Percentiles rank a stretch among this genome's conserved stretches.
phyloP scores from a whole-genome alignment of 495 filamentous ascomycete genomes.

The Mytilinidion resinicola region DNA sequence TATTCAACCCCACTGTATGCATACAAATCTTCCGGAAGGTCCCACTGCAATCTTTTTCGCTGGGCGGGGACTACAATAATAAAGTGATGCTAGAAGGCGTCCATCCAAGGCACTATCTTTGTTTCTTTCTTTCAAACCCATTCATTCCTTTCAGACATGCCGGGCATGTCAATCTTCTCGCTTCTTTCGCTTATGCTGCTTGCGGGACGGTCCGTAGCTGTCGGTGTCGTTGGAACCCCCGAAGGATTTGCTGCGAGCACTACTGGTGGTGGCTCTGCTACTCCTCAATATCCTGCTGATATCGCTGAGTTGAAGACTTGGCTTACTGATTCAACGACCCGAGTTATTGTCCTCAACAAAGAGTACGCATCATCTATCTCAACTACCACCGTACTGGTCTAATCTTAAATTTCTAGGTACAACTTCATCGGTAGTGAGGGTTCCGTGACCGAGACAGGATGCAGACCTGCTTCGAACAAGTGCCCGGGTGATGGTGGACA shows the following conservation, averaged over 20 bases:
- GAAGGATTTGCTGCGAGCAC: conserved; percentile 45
- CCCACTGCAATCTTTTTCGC: too few species aligned
- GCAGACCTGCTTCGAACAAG: conserved; percentile 17
- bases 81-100: too few species aligned
- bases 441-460: conserved; percentile 30
- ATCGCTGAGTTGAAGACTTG: conserved; percentile 37
- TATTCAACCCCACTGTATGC: too few species aligned
- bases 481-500: conserved; percentile 30
- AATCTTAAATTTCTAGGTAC: conserved; percentile 12
- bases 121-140: too few species aligned
- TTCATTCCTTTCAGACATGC: too few species aligned
- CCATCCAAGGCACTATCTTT: too few species aligned
- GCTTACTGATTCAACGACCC: conserved; percentile 39
- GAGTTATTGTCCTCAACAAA: conserved; percentile 46
- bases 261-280: conserved; percentile 47
- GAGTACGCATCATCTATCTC: conserved; percentile 1
- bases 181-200: background rate
- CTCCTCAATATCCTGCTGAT: conserved; percentile 40
- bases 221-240: conserved; percentile 35
- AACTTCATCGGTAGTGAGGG: conserved; percentile 35
- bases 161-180: background rate
- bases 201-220: background rate
- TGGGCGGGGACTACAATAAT: too few species aligned
- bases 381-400: too few species aligned
- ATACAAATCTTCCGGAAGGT: too few species aligned